A percentile compares a stretch with the other conserved stretches of the same genome.
These are phyloP conservation scores for Aegilops umbellulata DNA, from an alignment of 176 grass and related monocot species.

Conservation along the genomic window DNA sequence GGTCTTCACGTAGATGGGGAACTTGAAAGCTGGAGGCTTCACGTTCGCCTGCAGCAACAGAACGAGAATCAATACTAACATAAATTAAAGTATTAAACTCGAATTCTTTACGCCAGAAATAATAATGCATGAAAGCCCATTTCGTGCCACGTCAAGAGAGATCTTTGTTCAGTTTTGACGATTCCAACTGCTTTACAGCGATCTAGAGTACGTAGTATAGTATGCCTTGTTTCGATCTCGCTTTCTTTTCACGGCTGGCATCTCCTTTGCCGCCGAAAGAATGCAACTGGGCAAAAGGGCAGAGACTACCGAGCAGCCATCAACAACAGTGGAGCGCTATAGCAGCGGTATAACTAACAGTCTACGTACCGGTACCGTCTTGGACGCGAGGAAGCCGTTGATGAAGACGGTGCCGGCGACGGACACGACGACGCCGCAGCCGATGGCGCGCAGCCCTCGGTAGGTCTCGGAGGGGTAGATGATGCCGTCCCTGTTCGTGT, in stretches of 20 bases:
- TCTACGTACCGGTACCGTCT: constrained; percentile 31
- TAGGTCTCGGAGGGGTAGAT: constrained; percentile 61
- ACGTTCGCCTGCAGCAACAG: constrained; percentile 34
- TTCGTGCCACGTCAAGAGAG: background rate
- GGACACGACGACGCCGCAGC: constrained; percentile 40
- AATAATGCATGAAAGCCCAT: background rate
- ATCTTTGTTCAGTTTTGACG: too few relatives aligned
- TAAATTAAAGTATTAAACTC: background rate
- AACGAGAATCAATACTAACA: background rate
- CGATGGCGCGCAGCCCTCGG: constrained; percentile 63
- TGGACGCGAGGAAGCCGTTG: constrained; percentile 44
- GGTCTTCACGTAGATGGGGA: constrained; percentile 71
- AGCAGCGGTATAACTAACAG: too few relatives aligned
- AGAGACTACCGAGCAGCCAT: background rate
- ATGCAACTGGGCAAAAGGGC: background rate
- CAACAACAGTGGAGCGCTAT: background rate
- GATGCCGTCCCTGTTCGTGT: constrained; percentile 65
- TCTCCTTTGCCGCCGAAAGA: background rate
- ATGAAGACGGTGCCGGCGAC: constrained; percentile 41
- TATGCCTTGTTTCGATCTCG: too few relatives aligned
- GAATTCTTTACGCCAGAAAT: background rate
- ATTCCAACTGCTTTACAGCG: too few relatives aligned
- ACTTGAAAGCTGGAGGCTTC: constrained; percentile 27
- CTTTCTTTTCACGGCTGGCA: too few relatives aligned
- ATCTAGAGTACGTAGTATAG: too few relatives aligned